These are phyloP conservation scores for Aethionema arabicum DNA, from an alignment of 345 rosid species.

Conservation along the genomic window DNA sequence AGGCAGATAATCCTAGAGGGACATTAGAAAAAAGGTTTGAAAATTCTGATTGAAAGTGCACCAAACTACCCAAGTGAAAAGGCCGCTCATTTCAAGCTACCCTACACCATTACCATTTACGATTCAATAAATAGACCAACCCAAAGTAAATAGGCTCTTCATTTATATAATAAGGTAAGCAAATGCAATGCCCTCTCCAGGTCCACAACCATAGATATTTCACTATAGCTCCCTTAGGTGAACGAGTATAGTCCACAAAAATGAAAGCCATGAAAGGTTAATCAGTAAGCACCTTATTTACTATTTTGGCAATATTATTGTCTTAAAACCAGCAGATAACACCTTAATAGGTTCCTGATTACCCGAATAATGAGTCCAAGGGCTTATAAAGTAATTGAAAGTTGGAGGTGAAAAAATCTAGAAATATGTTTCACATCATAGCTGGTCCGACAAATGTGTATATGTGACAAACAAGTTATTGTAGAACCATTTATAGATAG, in stretches of 20 bases:
- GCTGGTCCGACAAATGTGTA: background rate
- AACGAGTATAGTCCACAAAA: constrained; percentile 9
- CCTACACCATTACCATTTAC: constrained; percentile 1
- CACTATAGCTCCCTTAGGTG: constrained; percentile 12
- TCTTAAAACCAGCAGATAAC: background rate
- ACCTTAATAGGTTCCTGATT: constrained; percentile 5
- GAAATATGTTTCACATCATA: background rate
- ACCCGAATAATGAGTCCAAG: background rate
- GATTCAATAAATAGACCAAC: constrained; percentile 2
- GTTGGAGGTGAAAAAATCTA: constrained; percentile 1
- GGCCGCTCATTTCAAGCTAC: background rate
- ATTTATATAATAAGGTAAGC: constrained; percentile 2
- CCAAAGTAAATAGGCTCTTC: background rate
- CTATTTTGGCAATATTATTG: background rate
- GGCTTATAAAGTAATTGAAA: background rate
- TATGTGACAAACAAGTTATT: background rate
- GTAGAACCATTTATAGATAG: background rate
- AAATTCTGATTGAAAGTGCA: constrained; percentile 16
- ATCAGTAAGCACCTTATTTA: constrained; percentile 8
- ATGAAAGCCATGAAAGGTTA: constrained; percentile 6
- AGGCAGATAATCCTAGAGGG: constrained; percentile 12
- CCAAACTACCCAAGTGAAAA: constrained; percentile 17
- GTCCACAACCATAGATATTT: background rate
- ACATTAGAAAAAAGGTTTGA: background rate
- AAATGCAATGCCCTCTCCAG: constrained; percentile 9